These are phyloP conservation scores for Hirschfeldia incana DNA, from an alignment of 345 rosid species.

Conservation along the genomic window DNA sequence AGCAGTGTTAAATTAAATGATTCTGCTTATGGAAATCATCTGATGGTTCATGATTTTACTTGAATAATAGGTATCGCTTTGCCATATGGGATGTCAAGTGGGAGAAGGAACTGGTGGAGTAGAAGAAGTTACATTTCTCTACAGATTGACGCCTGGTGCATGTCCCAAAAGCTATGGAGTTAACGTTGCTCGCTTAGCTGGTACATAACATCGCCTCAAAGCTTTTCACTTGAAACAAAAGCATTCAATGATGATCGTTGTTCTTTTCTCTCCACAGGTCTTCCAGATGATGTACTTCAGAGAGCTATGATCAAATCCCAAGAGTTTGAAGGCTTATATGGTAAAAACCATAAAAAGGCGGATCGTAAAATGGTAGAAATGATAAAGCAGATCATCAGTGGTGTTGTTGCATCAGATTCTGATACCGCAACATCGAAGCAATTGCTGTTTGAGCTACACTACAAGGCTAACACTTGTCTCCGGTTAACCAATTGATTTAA, in stretches of 20 bases:
- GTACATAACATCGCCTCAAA: slow-evolving; percentile 36
- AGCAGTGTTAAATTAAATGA: not conserved
- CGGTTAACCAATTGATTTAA: slow-evolving; percentile 33
- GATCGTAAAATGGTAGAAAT: slow-evolving; percentile 36
- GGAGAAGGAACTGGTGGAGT: slow-evolving; percentile 65
- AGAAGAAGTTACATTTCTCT: slow-evolving; percentile 90
- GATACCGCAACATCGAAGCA: slow-evolving; percentile 20
- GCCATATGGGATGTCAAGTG: slow-evolving; percentile 91
- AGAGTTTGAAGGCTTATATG: slow-evolving; percentile 68
- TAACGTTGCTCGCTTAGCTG: slow-evolving; percentile 95
- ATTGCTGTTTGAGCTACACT: slow-evolving; percentile 50
- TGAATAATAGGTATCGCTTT: slow-evolving; percentile 76
- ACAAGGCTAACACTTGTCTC: slow-evolving; percentile 47
- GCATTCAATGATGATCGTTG: not conserved
- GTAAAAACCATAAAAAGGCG: slow-evolving; percentile 37
- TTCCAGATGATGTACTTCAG: slow-evolving; percentile 63
- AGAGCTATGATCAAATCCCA: slow-evolving; percentile 68
- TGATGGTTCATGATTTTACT: not conserved
- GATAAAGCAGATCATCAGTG: slow-evolving; percentile 46
- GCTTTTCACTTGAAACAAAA: slow-evolving; percentile 1
- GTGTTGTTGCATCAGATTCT: slow-evolving; percentile 23
- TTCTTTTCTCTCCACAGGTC: slow-evolving; percentile 51
- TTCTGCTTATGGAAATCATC: slow-evolving; percentile 2
- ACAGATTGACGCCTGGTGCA: slow-evolving; percentile 74
- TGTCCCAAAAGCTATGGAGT: slow-evolving; percentile 99